Conservation (phyloP, 2,329 filamentous ascomycete species). For the Scorias spongiosa region DNA sequence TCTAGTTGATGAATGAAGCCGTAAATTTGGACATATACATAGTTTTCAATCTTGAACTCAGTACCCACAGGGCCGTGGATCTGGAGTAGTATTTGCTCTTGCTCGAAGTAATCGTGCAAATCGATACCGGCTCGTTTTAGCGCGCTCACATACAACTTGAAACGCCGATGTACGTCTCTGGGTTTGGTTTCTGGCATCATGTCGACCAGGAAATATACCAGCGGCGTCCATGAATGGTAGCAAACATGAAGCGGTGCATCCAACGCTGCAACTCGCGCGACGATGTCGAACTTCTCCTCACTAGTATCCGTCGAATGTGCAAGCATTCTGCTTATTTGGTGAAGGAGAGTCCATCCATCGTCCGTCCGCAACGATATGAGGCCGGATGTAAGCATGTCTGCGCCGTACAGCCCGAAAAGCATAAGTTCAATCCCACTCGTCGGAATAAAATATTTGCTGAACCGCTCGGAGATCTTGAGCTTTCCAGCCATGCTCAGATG, state of each 20-base stretch:
- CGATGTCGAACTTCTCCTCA: background rate
- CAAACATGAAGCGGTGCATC: background rate
- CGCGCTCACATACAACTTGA: background rate
- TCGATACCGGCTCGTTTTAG: background rate
- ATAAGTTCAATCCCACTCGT: background rate
- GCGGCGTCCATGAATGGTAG: background rate
- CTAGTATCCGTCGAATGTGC: background rate
- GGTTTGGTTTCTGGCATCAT: background rate
- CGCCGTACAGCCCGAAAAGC: background rate
- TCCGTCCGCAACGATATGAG: background rate
- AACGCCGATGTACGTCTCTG: background rate
- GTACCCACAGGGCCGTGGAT: too few relatives aligned
- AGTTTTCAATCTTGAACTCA: too few relatives aligned
- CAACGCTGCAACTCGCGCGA: background rate
- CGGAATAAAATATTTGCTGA: background rate
- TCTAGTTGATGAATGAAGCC: background rate
- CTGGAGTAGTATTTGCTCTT: background rate
- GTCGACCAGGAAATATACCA: background rate
- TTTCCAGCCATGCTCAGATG: background rate
- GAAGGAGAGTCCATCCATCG: background rate
- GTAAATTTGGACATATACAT: background rate
- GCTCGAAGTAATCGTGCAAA: background rate
- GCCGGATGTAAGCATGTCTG: background rate
- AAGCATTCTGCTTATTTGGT: background rate
- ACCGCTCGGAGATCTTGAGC: background rate